Evolutionary conservation across 2,329 filamentous ascomycete species (phyloP).

Genomic region (Cladosporium cucumerinum): DNA sequence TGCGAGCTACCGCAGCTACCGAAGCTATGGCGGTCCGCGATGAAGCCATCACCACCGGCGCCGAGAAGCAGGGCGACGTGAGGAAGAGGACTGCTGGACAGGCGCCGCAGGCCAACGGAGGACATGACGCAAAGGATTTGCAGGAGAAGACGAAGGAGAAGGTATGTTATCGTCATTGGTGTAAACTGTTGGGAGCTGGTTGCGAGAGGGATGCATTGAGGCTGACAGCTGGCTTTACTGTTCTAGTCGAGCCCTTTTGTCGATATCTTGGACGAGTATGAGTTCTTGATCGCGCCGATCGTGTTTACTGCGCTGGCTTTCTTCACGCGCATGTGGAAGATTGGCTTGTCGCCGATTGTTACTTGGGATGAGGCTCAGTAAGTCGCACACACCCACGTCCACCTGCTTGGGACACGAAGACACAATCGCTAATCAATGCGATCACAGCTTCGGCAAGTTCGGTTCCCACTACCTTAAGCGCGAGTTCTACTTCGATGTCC

Average conservation of each 20-base stretch:
- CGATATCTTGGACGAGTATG: slow-evolving; percentile 60
- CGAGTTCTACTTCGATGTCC: slow-evolving; percentile 98
- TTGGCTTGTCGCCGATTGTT: slow-evolving; percentile 66
- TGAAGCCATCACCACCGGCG: slow-evolving; percentile 35
- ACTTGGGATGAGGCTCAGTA: slow-evolving; percentile 77
- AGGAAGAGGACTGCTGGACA: slow-evolving; percentile 44
- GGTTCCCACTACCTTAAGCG: slow-evolving; percentile 98
- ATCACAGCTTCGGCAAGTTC: slow-evolving; percentile 76
- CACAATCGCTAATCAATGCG: not conserved
- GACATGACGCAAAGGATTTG: slow-evolving; percentile 32
- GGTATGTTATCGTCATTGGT: slow-evolving; percentile 31
- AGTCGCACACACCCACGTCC: slow-evolving; percentile 28
- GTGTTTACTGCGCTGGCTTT: slow-evolving; percentile 61
- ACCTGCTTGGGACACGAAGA: not conserved
- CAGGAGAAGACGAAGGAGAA: slow-evolving; percentile 49
- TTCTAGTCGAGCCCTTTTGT: slow-evolving; percentile 52
- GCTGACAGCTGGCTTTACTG: slow-evolving; percentile 21
- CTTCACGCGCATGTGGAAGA: slow-evolving; percentile 66
- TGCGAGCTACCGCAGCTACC: slow-evolving; percentile 5
- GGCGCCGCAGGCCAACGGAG: slow-evolving; percentile 31
- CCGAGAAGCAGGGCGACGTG: slow-evolving; percentile 44
- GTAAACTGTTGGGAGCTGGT: not conserved
- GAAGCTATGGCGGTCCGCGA: slow-evolving; percentile 29
- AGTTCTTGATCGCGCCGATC: slow-evolving; percentile 61
- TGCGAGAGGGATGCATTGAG: not conserved